Conservation (phyloP, 2,329 filamentous ascomycete species). For the Exophiala sideris region DNA sequence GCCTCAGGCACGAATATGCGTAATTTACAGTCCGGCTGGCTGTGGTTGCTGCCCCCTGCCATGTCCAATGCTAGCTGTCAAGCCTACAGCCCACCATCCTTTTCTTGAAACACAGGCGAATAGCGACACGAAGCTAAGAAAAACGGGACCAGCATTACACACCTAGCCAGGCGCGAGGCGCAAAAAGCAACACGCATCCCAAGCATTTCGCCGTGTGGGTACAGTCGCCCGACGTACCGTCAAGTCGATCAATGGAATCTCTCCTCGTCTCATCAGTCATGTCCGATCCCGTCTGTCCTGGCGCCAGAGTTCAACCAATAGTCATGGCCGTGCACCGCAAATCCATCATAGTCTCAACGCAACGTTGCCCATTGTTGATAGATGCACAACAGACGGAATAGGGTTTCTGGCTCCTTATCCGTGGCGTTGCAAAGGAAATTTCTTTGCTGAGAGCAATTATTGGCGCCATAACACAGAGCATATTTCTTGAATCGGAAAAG, state of each 20-base stretch:
- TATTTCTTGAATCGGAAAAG: no score
- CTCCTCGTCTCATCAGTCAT: slow-evolving; percentile 16
- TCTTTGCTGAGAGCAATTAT: neutral
- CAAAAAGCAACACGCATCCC: slow-evolving; percentile 23
- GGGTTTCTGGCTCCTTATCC: slow-evolving; percentile 1
- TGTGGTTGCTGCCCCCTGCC: slow-evolving; percentile 11
- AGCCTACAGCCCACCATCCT: slow-evolving; percentile 8
- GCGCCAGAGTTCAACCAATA: slow-evolving; percentile 19
- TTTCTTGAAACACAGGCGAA: slow-evolving; percentile 21
- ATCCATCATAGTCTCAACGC: neutral
- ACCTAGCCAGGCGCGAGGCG: slow-evolving; percentile 18
- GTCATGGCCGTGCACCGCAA: slow-evolving; percentile 2
- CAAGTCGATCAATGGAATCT: no score
- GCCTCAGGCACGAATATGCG: slow-evolving; percentile 9
- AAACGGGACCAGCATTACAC: slow-evolving; percentile 12
- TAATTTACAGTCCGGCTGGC: slow-evolving; percentile 22
- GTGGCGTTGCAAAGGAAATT: slow-evolving; percentile 7
- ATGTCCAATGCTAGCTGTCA: slow-evolving; percentile 10
- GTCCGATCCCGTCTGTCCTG: slow-evolving; percentile 21
- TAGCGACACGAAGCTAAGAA: slow-evolving; percentile 3
- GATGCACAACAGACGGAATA: slow-evolving; percentile 12
- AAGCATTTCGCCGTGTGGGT: slow-evolving; percentile 19
- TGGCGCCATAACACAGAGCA: neutral
- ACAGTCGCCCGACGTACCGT: slow-evolving; percentile 15
- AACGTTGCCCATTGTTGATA: neutral